Percentiles rank a stretch among this genome's conserved stretches.
Evolutionary conservation across 2,329 filamentous ascomycete species (phyloP).

Genomic region (Lachnum nothofagi): DNA sequence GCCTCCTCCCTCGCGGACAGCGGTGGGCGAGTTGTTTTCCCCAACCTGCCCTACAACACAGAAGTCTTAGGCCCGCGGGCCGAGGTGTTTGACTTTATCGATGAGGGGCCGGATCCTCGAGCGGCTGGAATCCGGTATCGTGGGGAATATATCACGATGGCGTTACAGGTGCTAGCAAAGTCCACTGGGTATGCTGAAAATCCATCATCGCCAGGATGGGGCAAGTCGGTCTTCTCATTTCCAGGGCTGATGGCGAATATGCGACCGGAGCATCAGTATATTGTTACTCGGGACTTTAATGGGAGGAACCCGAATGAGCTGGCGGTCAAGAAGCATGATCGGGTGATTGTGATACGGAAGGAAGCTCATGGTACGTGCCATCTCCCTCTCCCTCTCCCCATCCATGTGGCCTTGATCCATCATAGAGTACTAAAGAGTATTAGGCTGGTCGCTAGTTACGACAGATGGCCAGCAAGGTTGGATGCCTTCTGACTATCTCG

Average conservation of each 20-base stretch:
- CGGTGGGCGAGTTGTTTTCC: neutral
- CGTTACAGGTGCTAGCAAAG: neutral
- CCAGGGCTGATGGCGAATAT: neutral
- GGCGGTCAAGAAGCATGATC: neutral
- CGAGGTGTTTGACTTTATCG: neutral
- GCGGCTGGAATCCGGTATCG: neutral
- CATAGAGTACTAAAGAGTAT: too few relatives aligned
- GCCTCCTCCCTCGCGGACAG: neutral
- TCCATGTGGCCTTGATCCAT: too few relatives aligned
- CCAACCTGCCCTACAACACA: neutral
- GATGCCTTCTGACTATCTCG: too few relatives aligned
- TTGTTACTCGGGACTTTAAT: neutral
- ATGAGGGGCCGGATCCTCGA: neutral
- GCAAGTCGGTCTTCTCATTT: neutral
- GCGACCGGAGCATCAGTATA: neutral
- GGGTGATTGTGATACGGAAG: too few relatives aligned
- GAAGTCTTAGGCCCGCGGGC: neutral
- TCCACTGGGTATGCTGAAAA: neutral
- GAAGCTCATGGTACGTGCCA: too few relatives aligned
- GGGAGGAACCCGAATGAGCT: neutral
- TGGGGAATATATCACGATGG: neutral
- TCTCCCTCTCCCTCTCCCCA: too few relatives aligned
- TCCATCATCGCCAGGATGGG: neutral
- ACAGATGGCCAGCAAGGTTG: too few relatives aligned
- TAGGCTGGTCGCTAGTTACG: too few relatives aligned